These are phyloP conservation scores for Pachyrhizus erosus DNA, from an alignment of 306 rosid genomes.

Conservation along the genomic window DNA sequence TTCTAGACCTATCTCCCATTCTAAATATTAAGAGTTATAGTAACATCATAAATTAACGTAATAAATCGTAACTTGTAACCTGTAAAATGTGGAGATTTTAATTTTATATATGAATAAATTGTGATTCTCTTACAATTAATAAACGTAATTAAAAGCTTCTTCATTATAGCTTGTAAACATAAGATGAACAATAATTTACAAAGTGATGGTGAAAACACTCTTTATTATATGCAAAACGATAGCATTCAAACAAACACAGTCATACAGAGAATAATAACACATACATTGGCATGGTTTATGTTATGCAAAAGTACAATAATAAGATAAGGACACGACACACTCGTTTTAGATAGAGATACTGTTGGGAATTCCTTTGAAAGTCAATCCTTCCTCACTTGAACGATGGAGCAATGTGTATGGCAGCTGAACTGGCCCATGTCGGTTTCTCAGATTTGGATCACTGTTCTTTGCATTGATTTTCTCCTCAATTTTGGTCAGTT, in stretches of 20 bases:
- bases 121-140: background rate
- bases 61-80: background rate
- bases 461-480: constrained; percentile 30
- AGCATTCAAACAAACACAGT: background rate
- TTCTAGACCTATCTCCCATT: too few relatives aligned
- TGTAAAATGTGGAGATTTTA: background rate
- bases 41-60: too few relatives aligned
- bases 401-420: constrained; percentile 80
- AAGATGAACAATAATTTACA: background rate
- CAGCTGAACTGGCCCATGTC: constrained; percentile 62
- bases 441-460: constrained; percentile 43
- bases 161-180: background rate
- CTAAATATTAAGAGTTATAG: too few relatives aligned
- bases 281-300: background rate
- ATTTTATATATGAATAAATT: background rate
- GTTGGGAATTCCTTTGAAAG: constrained; percentile 80
- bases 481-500: constrained; percentile 37
- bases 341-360: constrained; percentile 59
- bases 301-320: background rate
- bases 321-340: background rate
- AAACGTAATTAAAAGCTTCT: background rate
- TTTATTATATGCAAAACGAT: background rate
- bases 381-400: constrained; percentile 65
- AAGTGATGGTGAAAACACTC: background rate
- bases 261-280: background rate